Evolutionary conservation across 2,329 filamentous ascomycete species (phyloP), one percentile per base, ranked within the genome.

Genomic region (Diplodia scrobiculata): DNA sequence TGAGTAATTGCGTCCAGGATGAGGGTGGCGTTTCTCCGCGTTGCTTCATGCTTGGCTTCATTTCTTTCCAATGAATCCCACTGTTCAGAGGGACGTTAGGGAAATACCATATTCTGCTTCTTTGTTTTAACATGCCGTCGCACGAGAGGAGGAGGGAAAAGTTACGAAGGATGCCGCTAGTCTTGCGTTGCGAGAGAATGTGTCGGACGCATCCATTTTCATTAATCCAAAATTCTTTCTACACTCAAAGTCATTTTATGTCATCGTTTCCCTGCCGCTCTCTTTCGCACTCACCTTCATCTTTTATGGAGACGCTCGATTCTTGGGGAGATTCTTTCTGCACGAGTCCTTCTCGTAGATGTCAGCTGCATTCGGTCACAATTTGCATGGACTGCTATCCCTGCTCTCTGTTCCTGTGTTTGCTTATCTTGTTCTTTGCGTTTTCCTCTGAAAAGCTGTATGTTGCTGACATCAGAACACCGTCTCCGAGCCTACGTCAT

Each of bases 61-160:
- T 27, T 41, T 59, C 21, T 48, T 58, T 27, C 29, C 54, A 2
- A 45, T 45, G 41, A 10, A 32, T 54, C 52, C 52, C 38, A 25
- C 11, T 34, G n/a, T 60, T 48, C 38, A 14, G 55, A 47, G 55
- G 55, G 27, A 27, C 38, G 25, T 47, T 60, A 60, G 55, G 55
- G 55, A 60, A 60, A 60, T 60, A 60, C 55, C 55, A 60, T 32
- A 48, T 48, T 60, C 38, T 60, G 55, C 55, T 47, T 47, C 55
- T 47, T 11, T 58, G 55, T 60, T 48, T 45, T 41, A 14, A 48
- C 55, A 60, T 21, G 55, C 38, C 25, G 29, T 27, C 25, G 32
- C 29, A 47, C 38, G 38, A 47, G 38, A 58, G 55, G 55, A 25
- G 27, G 17, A 48, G 14, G 41, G n/a, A 60, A 47, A 60, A 60